These are phyloP conservation scores for Trebouxiophyceae sp. DNA, from an alignment of 163 green algal genomes.

Conservation along the genomic window DNA sequence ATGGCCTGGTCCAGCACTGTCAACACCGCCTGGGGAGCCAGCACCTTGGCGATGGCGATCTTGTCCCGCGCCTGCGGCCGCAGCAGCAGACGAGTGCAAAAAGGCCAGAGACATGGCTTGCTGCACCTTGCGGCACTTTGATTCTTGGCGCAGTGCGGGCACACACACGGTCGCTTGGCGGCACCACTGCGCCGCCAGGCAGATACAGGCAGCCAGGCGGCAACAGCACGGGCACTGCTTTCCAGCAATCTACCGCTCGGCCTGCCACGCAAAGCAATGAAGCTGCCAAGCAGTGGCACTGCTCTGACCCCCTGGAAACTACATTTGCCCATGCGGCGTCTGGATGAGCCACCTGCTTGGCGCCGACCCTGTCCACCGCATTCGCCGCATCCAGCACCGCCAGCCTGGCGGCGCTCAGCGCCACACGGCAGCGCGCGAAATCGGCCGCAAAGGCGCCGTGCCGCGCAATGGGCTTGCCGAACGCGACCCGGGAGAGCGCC, in stretches of 20 bases:
- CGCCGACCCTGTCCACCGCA: conserved; percentile 60
- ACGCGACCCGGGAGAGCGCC: conserved; percentile 43
- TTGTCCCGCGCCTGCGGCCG: conserved; percentile 38
- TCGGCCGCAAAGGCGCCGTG: conserved; percentile 50
- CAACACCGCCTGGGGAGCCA: conserved; percentile 62
- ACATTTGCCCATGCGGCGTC: neutral
- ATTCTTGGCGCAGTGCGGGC: too few relatives aligned
- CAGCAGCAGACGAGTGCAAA: too few relatives aligned
- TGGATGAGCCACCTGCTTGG: conserved; percentile 47
- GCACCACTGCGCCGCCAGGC: too few relatives aligned
- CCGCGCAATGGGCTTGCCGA: conserved; percentile 47
- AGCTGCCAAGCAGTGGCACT: too few relatives aligned
- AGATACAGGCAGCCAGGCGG: too few relatives aligned
- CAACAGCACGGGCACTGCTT: too few relatives aligned
- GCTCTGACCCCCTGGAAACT: too few relatives aligned
- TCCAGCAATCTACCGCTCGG: too few relatives aligned
- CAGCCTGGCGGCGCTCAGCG: conserved; percentile 63
- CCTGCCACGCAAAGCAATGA: too few relatives aligned
- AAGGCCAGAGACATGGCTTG: too few relatives aligned
- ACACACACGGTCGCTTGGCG: too few relatives aligned
- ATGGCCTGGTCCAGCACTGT: conserved; percentile 69
- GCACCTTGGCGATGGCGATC: conserved; percentile 80
- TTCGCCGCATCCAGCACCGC: conserved; percentile 73
- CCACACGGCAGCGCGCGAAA: conserved; percentile 35
- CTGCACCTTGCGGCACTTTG: too few relatives aligned